Evolutionary conservation across 2,329 filamentous ascomycete genomes (phyloP).

Genomic region (Hypoxylon sp.): DNA sequence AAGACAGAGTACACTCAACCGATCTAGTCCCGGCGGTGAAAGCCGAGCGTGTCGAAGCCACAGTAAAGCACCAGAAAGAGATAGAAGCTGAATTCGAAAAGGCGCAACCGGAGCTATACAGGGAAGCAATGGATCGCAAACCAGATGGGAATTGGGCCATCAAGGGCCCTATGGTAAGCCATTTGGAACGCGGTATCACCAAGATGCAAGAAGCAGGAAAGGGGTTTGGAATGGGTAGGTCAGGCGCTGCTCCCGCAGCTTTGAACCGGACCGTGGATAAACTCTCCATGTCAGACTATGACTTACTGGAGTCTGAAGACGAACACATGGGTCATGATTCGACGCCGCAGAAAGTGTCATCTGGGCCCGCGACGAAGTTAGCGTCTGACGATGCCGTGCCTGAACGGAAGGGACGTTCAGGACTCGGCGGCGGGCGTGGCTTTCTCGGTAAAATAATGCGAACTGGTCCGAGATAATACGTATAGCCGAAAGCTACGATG

Average conservation of each 20-base stretch:
- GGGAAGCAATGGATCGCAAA: conserved; percentile 59
- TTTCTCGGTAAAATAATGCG: conserved; percentile 49
- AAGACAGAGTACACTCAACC: conserved; percentile 58
- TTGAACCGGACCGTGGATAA: conserved; percentile 41
- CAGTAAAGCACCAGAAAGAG: conserved; percentile 63
- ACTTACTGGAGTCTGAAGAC: conserved; percentile 49
- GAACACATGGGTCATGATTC: conserved; percentile 43
- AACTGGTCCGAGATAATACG: conserved; percentile 42
- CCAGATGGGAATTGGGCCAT: conserved; percentile 59
- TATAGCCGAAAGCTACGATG: neutral
- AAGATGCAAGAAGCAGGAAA: conserved; percentile 59
- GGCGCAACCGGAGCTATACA: conserved; percentile 62
- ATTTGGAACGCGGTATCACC: conserved; percentile 63
- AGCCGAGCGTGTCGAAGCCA: conserved; percentile 58
- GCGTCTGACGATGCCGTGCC: conserved; percentile 18
- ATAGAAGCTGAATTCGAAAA: conserved; percentile 66
- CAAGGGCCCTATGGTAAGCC: conserved; percentile 64
- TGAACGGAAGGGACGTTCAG: conserved; percentile 42
- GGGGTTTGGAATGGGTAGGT: conserved; percentile 23
- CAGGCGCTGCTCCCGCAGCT: conserved; percentile 27
- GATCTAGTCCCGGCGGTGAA: conserved; percentile 59
- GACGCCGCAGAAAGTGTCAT: conserved; percentile 25
- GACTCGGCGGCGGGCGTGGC: conserved; percentile 39
- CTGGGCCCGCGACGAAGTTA: conserved; percentile 17
- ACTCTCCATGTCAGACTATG: conserved; percentile 45